Evolutionary conservation across 2,329 filamentous ascomycete genomes (phyloP).

Genomic region (Sordariomycetes sp.): DNA sequence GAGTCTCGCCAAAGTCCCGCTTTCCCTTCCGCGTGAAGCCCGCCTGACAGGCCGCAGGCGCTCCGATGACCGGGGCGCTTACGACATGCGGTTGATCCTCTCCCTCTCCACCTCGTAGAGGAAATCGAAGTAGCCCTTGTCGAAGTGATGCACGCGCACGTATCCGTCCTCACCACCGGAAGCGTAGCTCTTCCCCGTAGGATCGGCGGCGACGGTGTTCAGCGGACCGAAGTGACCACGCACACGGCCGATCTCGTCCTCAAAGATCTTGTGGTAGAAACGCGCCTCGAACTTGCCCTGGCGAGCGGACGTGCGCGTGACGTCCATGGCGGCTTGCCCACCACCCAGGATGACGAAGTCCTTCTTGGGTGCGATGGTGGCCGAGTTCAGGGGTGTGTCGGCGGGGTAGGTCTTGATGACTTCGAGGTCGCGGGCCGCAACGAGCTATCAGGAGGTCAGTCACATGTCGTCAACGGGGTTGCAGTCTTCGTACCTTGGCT

Average conservation of each 20-base stretch:
- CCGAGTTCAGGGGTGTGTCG: slow-evolving; percentile 95
- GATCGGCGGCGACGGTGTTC: slow-evolving; percentile 93
- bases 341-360: slow-evolving; percentile 96
- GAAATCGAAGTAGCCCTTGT: slow-evolving; percentile 98
- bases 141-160: slow-evolving; percentile 96
- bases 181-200: slow-evolving; percentile 84
- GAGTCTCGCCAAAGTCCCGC: no score
- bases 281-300: slow-evolving; percentile 99
- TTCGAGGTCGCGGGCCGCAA: slow-evolving; percentile 77
- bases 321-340: slow-evolving; percentile 97
- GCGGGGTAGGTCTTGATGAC: slow-evolving; percentile 86
- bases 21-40: no score
- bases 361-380: slow-evolving; percentile 88
- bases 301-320: slow-evolving; percentile 85
- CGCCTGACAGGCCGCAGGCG: no score
- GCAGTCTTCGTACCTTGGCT: slow-evolving; percentile 57
- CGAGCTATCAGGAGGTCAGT: slow-evolving; percentile 41
- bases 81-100: slow-evolving; percentile 38
- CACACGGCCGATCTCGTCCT: slow-evolving; percentile 96
- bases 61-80: no score
- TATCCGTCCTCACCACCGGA: slow-evolving; percentile 97
- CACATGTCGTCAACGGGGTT: neutral
- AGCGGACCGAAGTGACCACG: slow-evolving; percentile 94
- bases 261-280: slow-evolving; percentile 99
- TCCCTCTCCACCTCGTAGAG: slow-evolving; percentile 97